Evolutionary conservation across 2,329 filamentous ascomycete genomes (phyloP).

Genomic region (Cladosporium sphaerospermum): DNA sequence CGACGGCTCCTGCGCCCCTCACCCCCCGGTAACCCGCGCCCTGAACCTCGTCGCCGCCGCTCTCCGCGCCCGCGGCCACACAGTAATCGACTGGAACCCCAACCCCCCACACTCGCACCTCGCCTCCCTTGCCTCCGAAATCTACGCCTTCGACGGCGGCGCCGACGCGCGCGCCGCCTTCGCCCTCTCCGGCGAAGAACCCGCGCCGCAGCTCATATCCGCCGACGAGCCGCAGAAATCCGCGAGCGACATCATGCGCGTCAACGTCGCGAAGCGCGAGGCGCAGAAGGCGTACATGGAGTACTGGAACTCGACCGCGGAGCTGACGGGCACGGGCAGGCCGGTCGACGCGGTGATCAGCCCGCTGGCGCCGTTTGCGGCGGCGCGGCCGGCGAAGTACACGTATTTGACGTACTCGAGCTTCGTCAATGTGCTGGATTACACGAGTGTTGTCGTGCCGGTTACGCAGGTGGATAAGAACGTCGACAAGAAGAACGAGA

Average conservation of each 20-base stretch:
- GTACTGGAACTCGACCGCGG: slow-evolving; percentile 55
- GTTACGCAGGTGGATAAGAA: slow-evolving; percentile 49
- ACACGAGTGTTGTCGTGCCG: slow-evolving; percentile 49
- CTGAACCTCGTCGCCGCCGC: slow-evolving; percentile 46
- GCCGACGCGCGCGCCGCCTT: slow-evolving; percentile 47
- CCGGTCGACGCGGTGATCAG: slow-evolving; percentile 51
- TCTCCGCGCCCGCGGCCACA: slow-evolving; percentile 49
- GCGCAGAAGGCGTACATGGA: slow-evolving; percentile 56
- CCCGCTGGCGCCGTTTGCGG: slow-evolving; percentile 46
- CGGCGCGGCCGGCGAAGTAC: slow-evolving; percentile 43
- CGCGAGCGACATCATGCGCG: slow-evolving; percentile 38
- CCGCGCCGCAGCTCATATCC: slow-evolving; percentile 41
- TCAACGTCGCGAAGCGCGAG: slow-evolving; percentile 50
- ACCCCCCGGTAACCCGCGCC: slow-evolving; percentile 54
- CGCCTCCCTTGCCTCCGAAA: slow-evolving; percentile 29
- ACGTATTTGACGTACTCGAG: slow-evolving; percentile 41
- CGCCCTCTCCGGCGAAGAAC: slow-evolving; percentile 49
- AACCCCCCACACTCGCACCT: slow-evolving; percentile 41
- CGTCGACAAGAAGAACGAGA: slow-evolving; percentile 39
- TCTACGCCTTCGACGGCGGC: slow-evolving; percentile 46
- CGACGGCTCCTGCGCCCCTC: slow-evolving; percentile 46
- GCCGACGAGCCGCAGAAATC: slow-evolving; percentile 32
- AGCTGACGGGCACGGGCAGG: slow-evolving; percentile 41
- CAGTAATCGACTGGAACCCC: slow-evolving; percentile 54
- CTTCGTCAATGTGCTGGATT: slow-evolving; percentile 52